These are phyloP conservation scores for Arachis stenosperma DNA, from an alignment of 306 rosid species.

Conservation along the genomic window DNA sequence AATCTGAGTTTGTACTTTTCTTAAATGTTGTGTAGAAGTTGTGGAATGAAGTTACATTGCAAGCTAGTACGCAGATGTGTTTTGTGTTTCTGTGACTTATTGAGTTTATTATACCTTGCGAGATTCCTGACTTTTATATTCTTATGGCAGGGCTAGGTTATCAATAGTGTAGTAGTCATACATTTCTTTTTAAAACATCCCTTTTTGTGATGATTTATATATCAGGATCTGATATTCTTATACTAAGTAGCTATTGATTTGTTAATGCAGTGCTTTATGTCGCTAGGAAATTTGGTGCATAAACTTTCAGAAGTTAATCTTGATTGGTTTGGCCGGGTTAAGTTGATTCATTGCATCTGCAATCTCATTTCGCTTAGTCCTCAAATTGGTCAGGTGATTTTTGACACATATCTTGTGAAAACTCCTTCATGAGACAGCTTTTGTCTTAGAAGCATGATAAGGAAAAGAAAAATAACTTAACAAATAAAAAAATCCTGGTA, in stretches of 20 bases:
- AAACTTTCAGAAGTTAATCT: conserved; percentile 69
- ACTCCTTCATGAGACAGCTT: conserved; percentile 2
- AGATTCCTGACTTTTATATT: background rate
- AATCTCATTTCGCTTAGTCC: conserved; percentile 73
- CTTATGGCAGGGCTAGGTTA: background rate
- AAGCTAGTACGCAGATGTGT: background rate
- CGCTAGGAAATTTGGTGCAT: conserved; percentile 62
- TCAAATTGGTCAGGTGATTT: conserved; percentile 83
- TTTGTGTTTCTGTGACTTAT: background rate
- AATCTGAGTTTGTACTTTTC: background rate
- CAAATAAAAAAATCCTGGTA: background rate
- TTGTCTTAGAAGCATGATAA: background rate
- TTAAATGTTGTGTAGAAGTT: background rate
- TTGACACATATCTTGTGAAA: conserved; percentile 6
- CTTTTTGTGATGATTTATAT: conserved; percentile 5
- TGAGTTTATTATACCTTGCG: background rate
- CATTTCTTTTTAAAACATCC: background rate
- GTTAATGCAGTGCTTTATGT: conserved; percentile 61
- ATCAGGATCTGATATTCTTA: conserved; percentile 9
- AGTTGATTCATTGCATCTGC: conserved; percentile 81
- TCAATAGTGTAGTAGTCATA: background rate
- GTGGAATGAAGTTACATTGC: background rate
- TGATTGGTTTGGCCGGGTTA: conserved; percentile 87
- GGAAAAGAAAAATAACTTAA: background rate
- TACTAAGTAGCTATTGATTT: conserved; percentile 25